These are phyloP conservation scores for Naegleria gruberi DNA, from an alignment of 208 protist genomes.

Conservation along the genomic window DNA sequence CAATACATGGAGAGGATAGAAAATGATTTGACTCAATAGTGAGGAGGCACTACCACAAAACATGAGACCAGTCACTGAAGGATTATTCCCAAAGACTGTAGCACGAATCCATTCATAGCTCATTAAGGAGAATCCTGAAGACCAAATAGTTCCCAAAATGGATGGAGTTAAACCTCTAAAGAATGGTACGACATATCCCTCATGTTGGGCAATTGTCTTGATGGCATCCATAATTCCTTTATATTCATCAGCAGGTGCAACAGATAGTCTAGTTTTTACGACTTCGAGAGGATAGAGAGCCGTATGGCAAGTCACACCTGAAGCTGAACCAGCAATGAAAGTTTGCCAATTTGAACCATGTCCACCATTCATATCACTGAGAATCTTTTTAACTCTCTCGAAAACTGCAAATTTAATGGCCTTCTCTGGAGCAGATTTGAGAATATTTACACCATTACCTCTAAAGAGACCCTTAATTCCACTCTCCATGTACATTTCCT, in stretches of 20 bases:
- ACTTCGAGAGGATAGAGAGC: constrained; percentile 75
- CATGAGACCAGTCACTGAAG: neutral
- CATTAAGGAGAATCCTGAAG: neutral
- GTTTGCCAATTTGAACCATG: neutral
- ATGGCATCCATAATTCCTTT: neutral
- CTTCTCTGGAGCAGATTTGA: constrained; percentile 11
- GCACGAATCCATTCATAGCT: neutral
- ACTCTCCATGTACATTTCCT: neutral
- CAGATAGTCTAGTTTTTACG: constrained; percentile 59
- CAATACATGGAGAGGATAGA: neutral
- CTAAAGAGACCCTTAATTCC: constrained; percentile 7
- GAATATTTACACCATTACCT: constrained; percentile 17
- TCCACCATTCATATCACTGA: neutral
- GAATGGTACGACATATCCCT: neutral
- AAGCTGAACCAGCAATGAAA: constrained; percentile 63
- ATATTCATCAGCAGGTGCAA: neutral
- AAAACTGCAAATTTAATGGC: neutral
- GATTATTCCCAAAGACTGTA: neutral
- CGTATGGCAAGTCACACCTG: constrained; percentile 68
- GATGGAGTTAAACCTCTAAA: neutral
- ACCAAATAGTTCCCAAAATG: neutral
- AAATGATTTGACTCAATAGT: neutral
- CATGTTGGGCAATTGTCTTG: neutral
- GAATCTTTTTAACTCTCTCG: neutral
- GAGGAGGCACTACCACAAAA: neutral